Evolutionary conservation across 768 basidiomycete species (phyloP).

Genomic region (Tubosaeta sp.): DNA sequence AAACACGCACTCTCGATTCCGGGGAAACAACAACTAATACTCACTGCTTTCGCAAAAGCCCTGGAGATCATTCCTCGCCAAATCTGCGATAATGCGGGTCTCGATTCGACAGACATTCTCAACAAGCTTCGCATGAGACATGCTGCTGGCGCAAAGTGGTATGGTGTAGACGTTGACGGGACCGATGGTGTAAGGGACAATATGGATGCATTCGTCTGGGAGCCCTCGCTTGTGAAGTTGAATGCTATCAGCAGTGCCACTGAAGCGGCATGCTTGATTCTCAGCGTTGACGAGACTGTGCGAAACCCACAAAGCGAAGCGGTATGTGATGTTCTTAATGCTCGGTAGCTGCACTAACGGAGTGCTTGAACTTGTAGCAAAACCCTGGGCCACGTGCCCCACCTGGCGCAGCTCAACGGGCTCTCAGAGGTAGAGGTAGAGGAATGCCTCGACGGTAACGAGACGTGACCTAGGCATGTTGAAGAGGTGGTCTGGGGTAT

Average conservation of each 20-base stretch:
- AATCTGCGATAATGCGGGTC: slow-evolving; percentile 96
- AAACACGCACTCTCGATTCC: slow-evolving; percentile 89
- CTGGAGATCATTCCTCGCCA: slow-evolving; percentile 97
- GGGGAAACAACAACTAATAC: slow-evolving; percentile 91
- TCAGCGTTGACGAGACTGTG: slow-evolving; percentile 97
- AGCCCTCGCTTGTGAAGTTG: slow-evolving; percentile 90
- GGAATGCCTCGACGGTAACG: slow-evolving; percentile 69
- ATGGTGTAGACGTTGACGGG: slow-evolving; percentile 92
- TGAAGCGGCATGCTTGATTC: slow-evolving; percentile 93
- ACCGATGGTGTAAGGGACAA: slow-evolving; percentile 88
- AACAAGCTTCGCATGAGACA: slow-evolving; percentile 98
- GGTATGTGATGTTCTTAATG: slow-evolving; percentile 43
- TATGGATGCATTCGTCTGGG: slow-evolving; percentile 98
- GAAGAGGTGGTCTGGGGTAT: no score
- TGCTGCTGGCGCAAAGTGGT: slow-evolving; percentile 84
- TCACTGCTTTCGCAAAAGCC: slow-evolving; percentile 94
- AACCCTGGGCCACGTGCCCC: slow-evolving; percentile 86
- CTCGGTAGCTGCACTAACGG: slow-evolving; percentile 15
- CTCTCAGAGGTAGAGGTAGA: slow-evolving; percentile 81
- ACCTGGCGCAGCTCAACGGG: slow-evolving; percentile 85
- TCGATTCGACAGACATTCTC: slow-evolving; percentile 95
- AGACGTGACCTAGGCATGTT: neutral
- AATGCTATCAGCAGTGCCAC: slow-evolving; percentile 95
- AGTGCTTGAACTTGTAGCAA: slow-evolving; percentile 40
- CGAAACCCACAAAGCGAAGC: slow-evolving; percentile 91